Evolutionary conservation across 768 basidiomycete genomes (phyloP), one percentile per base, ranked within the genome.

Genomic region (Dioszegia crocea): DNA sequence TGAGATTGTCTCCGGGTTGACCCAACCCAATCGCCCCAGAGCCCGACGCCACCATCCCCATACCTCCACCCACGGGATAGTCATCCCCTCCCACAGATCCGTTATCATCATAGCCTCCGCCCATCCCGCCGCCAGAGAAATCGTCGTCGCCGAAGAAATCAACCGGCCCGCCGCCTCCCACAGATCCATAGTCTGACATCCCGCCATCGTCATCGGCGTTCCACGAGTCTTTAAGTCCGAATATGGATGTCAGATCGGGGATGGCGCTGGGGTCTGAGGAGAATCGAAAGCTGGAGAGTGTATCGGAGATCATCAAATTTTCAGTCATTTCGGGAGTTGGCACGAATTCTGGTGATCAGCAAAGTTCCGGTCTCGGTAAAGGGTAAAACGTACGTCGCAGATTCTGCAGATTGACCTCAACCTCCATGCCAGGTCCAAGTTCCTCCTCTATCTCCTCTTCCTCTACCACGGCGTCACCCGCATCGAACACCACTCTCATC

Each of bases 401-500:
- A 52, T 65, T 71, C 9, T 52, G 60, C 23, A 77, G 49, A 53
- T 92, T 90, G 17, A 77, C 67, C 43, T 86, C 81, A 19, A 80
- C 80, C 31, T 44, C 49, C 43, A 53, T 53, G 3, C 51, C 51
- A 17, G 39, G 36, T 11, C 27, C 43, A 1, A 57, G 24, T 41
- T 57, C 57, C n/a, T 67, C 66, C 16, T 68, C 66, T 38, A 93
- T 85, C 2, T 82, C 84, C 30, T 82, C 87, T 2, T 82, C 80
- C 61, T 85, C 75, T 10, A 72, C 61, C 27, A 65, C 85, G 0
- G 89, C 88, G 75, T 97, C 94, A 57, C 93, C 87, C 4, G 92
- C 93, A 75, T 98, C 94, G 67, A 99, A 99, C 26, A 98, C 89
- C 50, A 99, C 88, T 59, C 91, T 82, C 75, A 97, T 81, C 39